Percentiles rank a stretch among this genome's conserved stretches.
Conservation (phyloP, 805 yeast species). For the Candida oleophila region DNA sequence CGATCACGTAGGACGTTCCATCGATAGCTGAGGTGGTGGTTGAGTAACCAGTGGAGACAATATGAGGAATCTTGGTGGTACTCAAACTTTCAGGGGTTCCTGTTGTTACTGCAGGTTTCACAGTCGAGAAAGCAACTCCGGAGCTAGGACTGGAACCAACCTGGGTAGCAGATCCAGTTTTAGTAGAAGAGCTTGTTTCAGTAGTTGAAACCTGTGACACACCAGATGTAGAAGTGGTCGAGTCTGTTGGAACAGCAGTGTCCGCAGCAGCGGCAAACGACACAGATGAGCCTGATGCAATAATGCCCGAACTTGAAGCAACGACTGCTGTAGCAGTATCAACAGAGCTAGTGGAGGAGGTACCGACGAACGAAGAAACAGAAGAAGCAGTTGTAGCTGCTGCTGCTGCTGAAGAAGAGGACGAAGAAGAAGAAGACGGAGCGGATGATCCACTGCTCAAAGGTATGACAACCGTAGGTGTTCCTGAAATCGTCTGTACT, state of each 20-base stretch:
- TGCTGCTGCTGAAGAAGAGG: constrained; percentile 1
- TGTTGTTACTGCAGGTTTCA: neutral
- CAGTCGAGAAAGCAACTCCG: neutral
- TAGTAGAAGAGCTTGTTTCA: neutral
- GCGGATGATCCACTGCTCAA: neutral
- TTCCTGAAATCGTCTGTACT: neutral
- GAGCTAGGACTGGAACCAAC: constrained; percentile 11
- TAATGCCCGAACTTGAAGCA: neutral
- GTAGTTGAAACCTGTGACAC: neutral
- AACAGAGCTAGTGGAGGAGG: constrained; percentile 9
- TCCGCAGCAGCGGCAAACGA: neutral
- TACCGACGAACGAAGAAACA: constrained; percentile 6
- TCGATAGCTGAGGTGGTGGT: constrained; percentile 18
- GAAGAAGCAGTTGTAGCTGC: constrained; percentile 8
- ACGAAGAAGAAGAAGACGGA: neutral
- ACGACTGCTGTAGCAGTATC: neutral
- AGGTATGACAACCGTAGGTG: too few species aligned
- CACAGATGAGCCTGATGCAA: neutral
- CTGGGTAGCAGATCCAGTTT: constrained; percentile 20
- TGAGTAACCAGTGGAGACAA: constrained; percentile 6
- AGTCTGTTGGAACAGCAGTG: neutral
- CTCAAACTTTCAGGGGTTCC: constrained; percentile 1
- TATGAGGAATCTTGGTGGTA: neutral
- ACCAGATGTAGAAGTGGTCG: too few species aligned
- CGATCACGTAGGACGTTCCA: constrained; percentile 22